Evolutionary conservation across 495 filamentous ascomycete genomes (phyloP), one percentile per base, ranked within the genome.

Genomic region (Talaromyces nanjingensis): DNA sequence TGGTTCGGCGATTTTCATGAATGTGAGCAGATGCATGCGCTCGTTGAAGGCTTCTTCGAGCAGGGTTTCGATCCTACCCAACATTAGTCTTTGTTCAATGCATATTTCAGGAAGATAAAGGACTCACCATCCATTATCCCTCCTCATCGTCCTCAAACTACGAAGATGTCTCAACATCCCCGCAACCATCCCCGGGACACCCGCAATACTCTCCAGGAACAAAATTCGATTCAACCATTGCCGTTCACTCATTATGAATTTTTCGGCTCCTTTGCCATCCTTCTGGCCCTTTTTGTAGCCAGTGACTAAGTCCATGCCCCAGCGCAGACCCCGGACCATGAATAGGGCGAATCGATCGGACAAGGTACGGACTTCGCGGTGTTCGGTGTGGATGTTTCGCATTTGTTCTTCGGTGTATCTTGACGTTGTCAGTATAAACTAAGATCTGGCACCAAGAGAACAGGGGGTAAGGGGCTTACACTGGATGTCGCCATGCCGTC

Each of bases 21-120:
- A 98, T 0, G 91, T 97, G 47, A 98, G 79, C 1, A 98, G 86
- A 67, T 98, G 93, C 91, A 98, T 97, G 1, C 93, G 84, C 73
- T 98, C 94, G 69, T 98, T 98, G 79, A 89, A 96, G 56, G 86
- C 87, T 75, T 98, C 94, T 73, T 97, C 94, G 3, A 98, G 83
- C 0, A 98, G 82, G 0, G 91, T 97, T 72, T 97, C 93, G 66
- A 99, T 98, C 84, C 84, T 86, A 52, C 9, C 2, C 16, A 22
- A 20, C 34, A n/a, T 62, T 25, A 52, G 39, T 33, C 45, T 20
- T 45, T 29, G 27, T 4, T 29, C 5, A 29, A 42, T 3, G 22
- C 24, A n/a, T 22, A 47, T 5, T 47, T 6, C n/a, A 18, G 45
- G 9, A 18, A 22, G 6, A 37, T 34, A 47, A 4, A 16, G 22